Percentiles rank a stretch among this genome's conserved stretches.
phyloP scores from a whole-genome alignment of 2,329 filamentous ascomycete species.

The Neofusicoccum ribis region DNA sequence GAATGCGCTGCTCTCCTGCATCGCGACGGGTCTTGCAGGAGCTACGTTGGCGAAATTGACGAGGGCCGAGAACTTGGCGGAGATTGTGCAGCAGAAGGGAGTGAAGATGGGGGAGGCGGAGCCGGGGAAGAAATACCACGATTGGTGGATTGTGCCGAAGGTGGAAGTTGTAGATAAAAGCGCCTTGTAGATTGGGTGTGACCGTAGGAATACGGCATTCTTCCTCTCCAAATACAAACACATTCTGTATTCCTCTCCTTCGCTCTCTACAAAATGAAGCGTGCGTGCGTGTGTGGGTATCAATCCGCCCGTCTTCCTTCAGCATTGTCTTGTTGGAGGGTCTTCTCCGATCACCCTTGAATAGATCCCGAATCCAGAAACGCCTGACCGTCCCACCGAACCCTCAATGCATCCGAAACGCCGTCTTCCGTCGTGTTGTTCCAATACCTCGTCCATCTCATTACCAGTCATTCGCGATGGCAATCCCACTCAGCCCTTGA shows the following conservation, averaged over 20 bases:
- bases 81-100: background rate
- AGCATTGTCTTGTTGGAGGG: too few relatives aligned
- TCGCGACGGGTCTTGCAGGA: conserved; percentile 33
- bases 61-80: conserved; percentile 19
- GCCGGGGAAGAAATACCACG: conserved; percentile 42
- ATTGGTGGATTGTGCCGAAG: conserved; percentile 50
- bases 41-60: conserved; percentile 26
- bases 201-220: background rate
- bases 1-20: conserved; percentile 25
- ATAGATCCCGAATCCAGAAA: too few relatives aligned
- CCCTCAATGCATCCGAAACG: too few relatives aligned
- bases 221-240: background rate
- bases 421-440: too few relatives aligned
- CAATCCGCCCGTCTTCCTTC: too few relatives aligned
- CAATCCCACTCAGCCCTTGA: conserved; percentile 32
- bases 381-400: too few relatives aligned
- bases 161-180: conserved; percentile 27
- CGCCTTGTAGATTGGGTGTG: conserved; percentile 17
- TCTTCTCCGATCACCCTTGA: too few relatives aligned
- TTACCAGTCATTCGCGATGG: too few relatives aligned
- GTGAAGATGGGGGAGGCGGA: conserved; percentile 25
- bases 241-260: too few relatives aligned
- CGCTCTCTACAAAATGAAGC: too few relatives aligned
- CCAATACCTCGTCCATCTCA: too few relatives aligned
- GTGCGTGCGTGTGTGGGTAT: too few relatives aligned